These are phyloP conservation scores for Tillandsia fasciculata DNA, from an alignment of 176 grass and related monocot genomes.

Conservation along the genomic window DNA sequence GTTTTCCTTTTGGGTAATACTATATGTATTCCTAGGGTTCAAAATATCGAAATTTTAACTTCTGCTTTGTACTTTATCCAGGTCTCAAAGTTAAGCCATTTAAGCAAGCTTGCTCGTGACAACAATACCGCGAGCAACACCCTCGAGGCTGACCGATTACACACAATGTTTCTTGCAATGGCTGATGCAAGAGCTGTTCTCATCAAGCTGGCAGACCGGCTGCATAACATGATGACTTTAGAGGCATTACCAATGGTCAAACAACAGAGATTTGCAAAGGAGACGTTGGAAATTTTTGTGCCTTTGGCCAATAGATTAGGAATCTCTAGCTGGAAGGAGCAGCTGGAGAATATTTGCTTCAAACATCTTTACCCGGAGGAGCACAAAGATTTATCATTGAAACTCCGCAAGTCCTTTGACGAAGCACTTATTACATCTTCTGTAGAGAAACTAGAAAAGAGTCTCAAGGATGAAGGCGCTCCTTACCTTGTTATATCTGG, in stretches of 20 bases:
- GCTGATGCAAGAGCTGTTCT: constrained; percentile 84
- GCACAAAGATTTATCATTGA: constrained; percentile 28
- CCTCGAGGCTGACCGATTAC: constrained; percentile 81
- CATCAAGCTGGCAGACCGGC: constrained; percentile 64
- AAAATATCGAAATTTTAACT: neutral
- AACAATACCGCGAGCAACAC: constrained; percentile 79
- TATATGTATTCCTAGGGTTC: neutral
- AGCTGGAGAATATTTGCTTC: constrained; percentile 56
- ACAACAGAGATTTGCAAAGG: constrained; percentile 49
- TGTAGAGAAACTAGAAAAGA: constrained; percentile 7
- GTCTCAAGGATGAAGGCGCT: constrained; percentile 15
- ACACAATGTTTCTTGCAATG: constrained; percentile 98
- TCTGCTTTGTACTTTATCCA: constrained; percentile 22
- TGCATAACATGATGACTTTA: constrained; percentile 67
- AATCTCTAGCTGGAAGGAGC: constrained; percentile 53
- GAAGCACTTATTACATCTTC: constrained; percentile 17
- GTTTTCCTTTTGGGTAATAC: too few relatives aligned
- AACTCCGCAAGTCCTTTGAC: constrained; percentile 12
- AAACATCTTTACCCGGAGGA: constrained; percentile 42
- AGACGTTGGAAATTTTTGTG: constrained; percentile 60
- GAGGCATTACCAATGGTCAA: constrained; percentile 35
- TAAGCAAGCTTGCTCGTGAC: constrained; percentile 93
- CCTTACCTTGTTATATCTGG: constrained; percentile 14
- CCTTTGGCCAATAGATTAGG: constrained; percentile 60
- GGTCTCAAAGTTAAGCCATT: constrained; percentile 86